phyloP scores from a whole-genome alignment of 2,329 filamentous ascomycete genomes.

The Cladophialophora yegresii region DNA sequence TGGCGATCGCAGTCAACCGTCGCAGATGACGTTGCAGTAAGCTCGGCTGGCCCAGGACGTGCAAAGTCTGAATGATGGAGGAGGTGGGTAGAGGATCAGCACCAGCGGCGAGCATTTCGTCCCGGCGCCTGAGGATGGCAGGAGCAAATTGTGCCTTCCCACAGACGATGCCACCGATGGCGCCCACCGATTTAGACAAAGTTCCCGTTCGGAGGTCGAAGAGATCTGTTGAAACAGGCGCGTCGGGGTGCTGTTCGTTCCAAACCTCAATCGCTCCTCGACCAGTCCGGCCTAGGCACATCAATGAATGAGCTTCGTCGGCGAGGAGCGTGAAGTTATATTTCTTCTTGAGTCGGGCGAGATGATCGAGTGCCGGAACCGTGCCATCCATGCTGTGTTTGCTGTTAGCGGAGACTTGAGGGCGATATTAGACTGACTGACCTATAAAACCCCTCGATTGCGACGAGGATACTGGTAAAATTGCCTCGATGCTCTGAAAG shows the following conservation, averaged over 20 bases:
- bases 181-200: constrained; percentile 17
- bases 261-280: constrained; percentile 17
- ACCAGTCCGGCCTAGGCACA: constrained; percentile 13
- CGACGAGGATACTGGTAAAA: constrained; percentile 11
- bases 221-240: constrained; percentile 4
- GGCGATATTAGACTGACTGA: constrained; percentile 1
- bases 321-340: constrained; percentile 21
- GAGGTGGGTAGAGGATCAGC: constrained; percentile 12
- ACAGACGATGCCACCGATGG: constrained; percentile 19
- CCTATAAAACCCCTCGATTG: constrained; percentile 21
- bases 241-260: constrained; percentile 16
- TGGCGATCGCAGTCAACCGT: background rate
- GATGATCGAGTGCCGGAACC: constrained; percentile 9
- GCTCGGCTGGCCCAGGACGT: constrained; percentile 16
- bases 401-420: background rate
- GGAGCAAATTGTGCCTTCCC: constrained; percentile 12
- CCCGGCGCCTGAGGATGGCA: constrained; percentile 1
- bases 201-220: constrained; percentile 19
- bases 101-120: constrained; percentile 15
- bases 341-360: constrained; percentile 11
- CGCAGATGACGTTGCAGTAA: constrained; percentile 7
- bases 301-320: constrained; percentile 22
- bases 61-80: constrained; percentile 14
- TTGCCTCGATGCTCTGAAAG: constrained; percentile 1
- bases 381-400: constrained; percentile 20